Conservation (phyloP, 148 eudicot genomes). For the Dysphania ambrosioides region DNA sequence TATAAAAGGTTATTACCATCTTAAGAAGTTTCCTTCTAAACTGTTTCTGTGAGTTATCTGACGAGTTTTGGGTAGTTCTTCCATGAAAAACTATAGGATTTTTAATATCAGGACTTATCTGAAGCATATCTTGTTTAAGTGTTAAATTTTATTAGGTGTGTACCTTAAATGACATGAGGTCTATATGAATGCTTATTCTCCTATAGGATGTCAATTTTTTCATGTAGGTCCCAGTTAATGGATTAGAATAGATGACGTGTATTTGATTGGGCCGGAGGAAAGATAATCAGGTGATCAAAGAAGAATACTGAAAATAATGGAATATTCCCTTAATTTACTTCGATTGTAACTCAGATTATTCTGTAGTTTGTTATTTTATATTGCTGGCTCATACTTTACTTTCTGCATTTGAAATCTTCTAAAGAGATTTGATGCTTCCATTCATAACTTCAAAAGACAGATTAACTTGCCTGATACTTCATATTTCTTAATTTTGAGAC, state of each 20-base stretch:
- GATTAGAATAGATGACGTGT: not conserved
- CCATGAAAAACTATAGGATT: no score
- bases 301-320: not conserved
- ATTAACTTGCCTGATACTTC: no score
- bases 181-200: not conserved
- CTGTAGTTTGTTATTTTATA: not conserved
- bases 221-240: not conserved
- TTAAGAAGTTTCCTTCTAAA: not conserved
- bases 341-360: not conserved
- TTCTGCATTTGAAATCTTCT: not conserved
- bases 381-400: not conserved
- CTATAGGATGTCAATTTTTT: not conserved
- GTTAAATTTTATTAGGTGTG: not conserved
- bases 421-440: no score
- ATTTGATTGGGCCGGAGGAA: not conserved
- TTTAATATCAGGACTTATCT: not conserved
- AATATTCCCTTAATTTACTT: not conserved
- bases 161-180: not conserved
- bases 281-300: not conserved
- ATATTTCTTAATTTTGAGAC: not conserved
- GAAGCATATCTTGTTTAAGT: not conserved
- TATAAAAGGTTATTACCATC: not conserved
- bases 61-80: not conserved
- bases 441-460: no score
- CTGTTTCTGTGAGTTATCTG: not conserved